Evolutionary conservation across 495 filamentous ascomycete species (phyloP), one percentile per base, ranked within the genome.

Genomic region (Talaromyces wortmannii): DNA sequence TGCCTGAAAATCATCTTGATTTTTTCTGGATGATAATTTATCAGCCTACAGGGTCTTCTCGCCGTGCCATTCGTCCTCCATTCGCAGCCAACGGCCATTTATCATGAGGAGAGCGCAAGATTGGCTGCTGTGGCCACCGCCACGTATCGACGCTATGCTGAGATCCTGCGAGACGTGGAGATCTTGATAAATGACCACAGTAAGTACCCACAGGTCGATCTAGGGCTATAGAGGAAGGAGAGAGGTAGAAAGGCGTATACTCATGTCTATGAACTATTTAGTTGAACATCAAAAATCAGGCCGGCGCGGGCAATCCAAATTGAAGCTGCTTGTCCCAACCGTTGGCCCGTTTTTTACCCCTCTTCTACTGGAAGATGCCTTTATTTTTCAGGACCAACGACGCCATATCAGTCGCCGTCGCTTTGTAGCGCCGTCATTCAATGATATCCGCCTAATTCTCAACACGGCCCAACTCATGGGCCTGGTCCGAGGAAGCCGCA

Each of bases 41-140:
- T 11, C 23, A 8, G 76, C 76, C 78, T 78, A 65, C 80, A 95
- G 76, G 94, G 91, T 31, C 79, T 98, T 0, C 78, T 98, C 3
- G 95, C 95, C 1, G 92, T 97, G 0, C 95, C 95, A 0, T 99
- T 99, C 65, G 92, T 99, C 49, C 82, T 99, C 48, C 91, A 96
- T 67, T 96, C 91, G 10, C 91, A 97, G 67, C 95, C 95, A 6
- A 92, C 90, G 0, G 88, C 89, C 13, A 78, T 89, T 31, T 90
- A 88, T 57, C 82, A 89, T 48, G 70, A 74, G 48, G 63, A 73
- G 36, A 66, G 70, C 52, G 67, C 68, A 48, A 63, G 63, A 12
- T 62, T 79, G 33, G 70, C 80, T 23, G 75, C 77, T 29, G 78
- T 78, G 59, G 77, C 79, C 36, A 80, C 71, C 36, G 80, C 88